Conservation (phyloP, 2,329 filamentous ascomycete genomes). For the Clonostachys rosea region DNA sequence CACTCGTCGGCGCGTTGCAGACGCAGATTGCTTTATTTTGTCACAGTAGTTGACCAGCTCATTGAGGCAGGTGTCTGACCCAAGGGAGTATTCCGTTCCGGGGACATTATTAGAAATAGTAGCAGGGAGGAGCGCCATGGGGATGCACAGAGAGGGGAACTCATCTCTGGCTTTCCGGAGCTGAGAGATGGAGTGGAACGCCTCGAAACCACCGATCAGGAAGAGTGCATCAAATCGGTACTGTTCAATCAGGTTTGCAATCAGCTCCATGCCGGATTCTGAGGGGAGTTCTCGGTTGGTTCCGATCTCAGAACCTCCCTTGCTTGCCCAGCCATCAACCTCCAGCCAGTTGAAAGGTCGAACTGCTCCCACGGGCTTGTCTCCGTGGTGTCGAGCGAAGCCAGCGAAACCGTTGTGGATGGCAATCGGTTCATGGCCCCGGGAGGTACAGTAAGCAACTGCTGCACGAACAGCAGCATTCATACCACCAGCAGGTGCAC, state of each 20-base stretch:
- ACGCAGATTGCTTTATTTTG: constrained; percentile 95
- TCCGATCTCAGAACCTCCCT: constrained; percentile 95
- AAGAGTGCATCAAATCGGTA: constrained; percentile 91
- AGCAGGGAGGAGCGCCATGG: constrained; percentile 86
- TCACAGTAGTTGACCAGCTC: constrained; percentile 94
- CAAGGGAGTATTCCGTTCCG: constrained; percentile 93
- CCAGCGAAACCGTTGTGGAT: constrained; percentile 98
- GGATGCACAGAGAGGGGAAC: constrained; percentile 86
- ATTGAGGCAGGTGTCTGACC: constrained; percentile 95
- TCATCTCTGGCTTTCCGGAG: constrained; percentile 74
- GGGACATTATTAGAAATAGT: constrained; percentile 99
- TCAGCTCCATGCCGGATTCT: constrained; percentile 76
- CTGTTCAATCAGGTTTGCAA: constrained; percentile 77
- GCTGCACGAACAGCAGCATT: constrained; percentile 93
- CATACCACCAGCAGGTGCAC: constrained; percentile 95
- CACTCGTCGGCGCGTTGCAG: constrained; percentile 84
- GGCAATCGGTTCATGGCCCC: constrained; percentile 88
- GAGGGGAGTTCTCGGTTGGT: constrained; percentile 91
- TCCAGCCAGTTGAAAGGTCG: constrained; percentile 89
- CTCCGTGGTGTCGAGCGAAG: constrained; percentile 82
- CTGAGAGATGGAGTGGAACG: constrained; percentile 87
- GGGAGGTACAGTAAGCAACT: constrained; percentile 85
- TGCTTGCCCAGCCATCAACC: constrained; percentile 91
- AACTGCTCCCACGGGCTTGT: constrained; percentile 77
- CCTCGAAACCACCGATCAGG: constrained; percentile 92